Base-by-base conservation (phyloP, 768 basidiomycete species). In the Hygrophorus pudorinus region DNA sequence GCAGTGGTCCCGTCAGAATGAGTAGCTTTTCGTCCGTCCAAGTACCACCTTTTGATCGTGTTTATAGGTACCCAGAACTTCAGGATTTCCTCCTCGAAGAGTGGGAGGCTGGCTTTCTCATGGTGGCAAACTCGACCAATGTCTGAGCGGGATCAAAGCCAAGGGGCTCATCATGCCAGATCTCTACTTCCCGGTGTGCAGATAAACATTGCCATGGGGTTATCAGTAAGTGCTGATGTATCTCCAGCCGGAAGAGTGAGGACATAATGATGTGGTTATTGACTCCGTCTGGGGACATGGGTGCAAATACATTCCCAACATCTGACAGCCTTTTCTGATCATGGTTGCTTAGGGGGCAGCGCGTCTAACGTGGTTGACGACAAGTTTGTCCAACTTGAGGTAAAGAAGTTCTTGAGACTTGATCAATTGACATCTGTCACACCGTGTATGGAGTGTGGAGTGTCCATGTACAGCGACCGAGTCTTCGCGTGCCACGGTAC, bases 161-260 rank as follows among this genome's bases (percentile, higher is more conserved):
- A 71, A 65, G 45, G 75, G 74, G 2, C 50, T 78, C 34, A 68
- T 78, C 38, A 75, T 78, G 73, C 76, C 77, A 3, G 77, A 78
- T 48, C 55, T 79, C 31, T 76, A 77, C 54, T 78, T 79, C 55
- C 63, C 77, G 14, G 73, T 75, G 44, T 30, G 59, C 24, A 24
- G 24, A 35, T 35, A 3, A n/a, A 8, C 34, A n/a, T 3, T 9
- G 34, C 17, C 17, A n/a, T 5, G 34, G n/a, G 5, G 34, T 35
- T 17, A 35, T n/a, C 9, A 17, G 34, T 35, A 35, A n/a, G 5
- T n/a, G 9, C 34, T n/a, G 17, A n/a, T n/a, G 3, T 35, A 5
- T 35, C 4, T 9, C 17, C 34, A 35, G 17, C n/a, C 34, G n/a
- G 34, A 17, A 35, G 17, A 17, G 17, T 17, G 63, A 70, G 49